Evolutionary conservation across 2,329 filamentous ascomycete genomes (phyloP), one percentile per base, ranked within the genome.

Genomic region (Tolypocladium album): DNA sequence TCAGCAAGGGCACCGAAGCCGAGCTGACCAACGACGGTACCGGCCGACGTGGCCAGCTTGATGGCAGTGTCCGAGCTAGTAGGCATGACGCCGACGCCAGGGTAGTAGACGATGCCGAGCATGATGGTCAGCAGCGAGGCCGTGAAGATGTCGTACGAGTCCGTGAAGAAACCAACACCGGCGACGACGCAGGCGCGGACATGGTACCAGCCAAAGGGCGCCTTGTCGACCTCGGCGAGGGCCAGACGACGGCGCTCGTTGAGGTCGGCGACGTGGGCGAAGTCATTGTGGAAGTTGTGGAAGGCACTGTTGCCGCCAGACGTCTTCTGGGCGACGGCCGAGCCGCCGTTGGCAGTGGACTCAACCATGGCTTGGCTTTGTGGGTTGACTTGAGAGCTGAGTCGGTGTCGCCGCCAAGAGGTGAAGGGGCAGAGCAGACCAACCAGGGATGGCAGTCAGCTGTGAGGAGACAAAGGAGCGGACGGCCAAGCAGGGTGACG

Each of bases 101-200:
- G 81, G 71, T 82, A 92, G 78, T 88, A 93, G 65, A 92, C 89
- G 56, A 92, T 85, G 50, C 89, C 90, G 57, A 92, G 72, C 88
- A 92, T 91, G 63, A 83, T 81, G 36, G 88, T 89, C 64, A 88
- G 78, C 69, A 91, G 78, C 64, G 86, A 88, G 66, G 88, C 87
- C 69, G 87, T 86, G 73, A 94, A 94, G 76, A 92, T 90, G 69
- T 89, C 87, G 74, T 92, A 93, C 3, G 88, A 88, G 70, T 93
- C 90, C 20, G 90, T 93, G 75, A 94, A 94, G 83, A 95, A 94
- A 66, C 90, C 90, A 63, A 93, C 88, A 67, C 90, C 90, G 38
- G 89, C 89, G 31, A 93, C 89, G 11, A 89, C 76, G 59, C 89
- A 83, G 61, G 89, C 88, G 47, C 89, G 83, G 61, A 92, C 83